Percentiles rank a stretch among this genome's conserved stretches.
These are phyloP conservation scores for Termitomyces sp. DNA, from an alignment of 1,284 basidiomycete species.

Conservation along the genomic window DNA sequence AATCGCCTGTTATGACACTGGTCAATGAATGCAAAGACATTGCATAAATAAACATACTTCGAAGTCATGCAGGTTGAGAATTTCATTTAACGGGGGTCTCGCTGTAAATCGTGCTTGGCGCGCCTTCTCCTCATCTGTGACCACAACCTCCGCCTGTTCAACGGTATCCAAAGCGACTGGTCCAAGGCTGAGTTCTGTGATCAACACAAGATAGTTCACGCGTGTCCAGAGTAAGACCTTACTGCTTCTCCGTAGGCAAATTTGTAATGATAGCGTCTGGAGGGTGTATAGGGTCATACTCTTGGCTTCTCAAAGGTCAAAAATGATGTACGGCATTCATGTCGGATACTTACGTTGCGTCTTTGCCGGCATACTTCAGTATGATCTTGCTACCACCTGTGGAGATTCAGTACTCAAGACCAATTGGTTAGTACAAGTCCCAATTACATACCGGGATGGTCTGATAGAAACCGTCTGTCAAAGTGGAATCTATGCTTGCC, in stretches of 20 bases:
- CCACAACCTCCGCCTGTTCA: conserved; percentile 43
- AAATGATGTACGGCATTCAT: not conserved
- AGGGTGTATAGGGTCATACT: conserved; percentile 85
- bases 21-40: not conserved
- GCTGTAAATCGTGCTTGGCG: conserved; percentile 46
- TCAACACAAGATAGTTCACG: not conserved
- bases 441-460: conserved; percentile 42
- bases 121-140: conserved; percentile 59
- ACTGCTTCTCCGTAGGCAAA: conserved; percentile 75
- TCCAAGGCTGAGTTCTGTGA: conserved; percentile 48
- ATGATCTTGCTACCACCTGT: conserved; percentile 36
- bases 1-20: conserved; percentile 43
- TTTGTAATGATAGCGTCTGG: conserved; percentile 84
- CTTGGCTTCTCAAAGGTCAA: conserved; percentile 37
- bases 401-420: not conserved
- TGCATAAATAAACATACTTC: conserved; percentile 47
- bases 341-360: conserved; percentile 25
- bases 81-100: conserved; percentile 66
- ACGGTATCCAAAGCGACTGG: conserved; percentile 62
- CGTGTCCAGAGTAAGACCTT: conserved; percentile 1
- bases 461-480: conserved; percentile 1
- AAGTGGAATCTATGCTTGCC: not conserved
- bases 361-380: conserved; percentile 41
- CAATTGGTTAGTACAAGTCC: not conserved
- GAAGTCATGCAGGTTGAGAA: conserved; percentile 87